A percentile compares a stretch with the other conserved stretches of the same genome.
These are phyloP conservation scores for Amanita exitialis DNA, from an alignment of 768 basidiomycete species.

Conservation along the genomic window DNA sequence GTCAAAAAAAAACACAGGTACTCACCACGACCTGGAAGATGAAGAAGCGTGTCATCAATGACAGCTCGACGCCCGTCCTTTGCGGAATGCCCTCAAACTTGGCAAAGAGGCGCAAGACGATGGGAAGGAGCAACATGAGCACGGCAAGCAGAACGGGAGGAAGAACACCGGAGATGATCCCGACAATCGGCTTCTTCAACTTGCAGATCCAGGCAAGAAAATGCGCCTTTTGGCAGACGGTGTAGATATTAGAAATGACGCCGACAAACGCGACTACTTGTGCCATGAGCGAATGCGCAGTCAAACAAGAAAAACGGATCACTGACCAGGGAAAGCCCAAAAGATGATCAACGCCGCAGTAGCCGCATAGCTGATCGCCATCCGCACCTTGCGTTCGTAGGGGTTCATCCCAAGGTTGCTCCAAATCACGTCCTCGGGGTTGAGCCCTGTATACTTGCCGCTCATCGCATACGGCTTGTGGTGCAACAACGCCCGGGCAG, in stretches of 20 bases:
- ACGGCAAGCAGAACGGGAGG: slow-evolving; percentile 84
- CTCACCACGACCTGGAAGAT: slow-evolving; percentile 85
- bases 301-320: neutral
- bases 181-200: slow-evolving; percentile 54
- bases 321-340: slow-evolving; percentile 77
- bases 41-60: slow-evolving; percentile 88
- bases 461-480: slow-evolving; percentile 81
- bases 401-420: slow-evolving; percentile 81
- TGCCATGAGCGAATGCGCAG: neutral
- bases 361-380: slow-evolving; percentile 56
- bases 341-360: slow-evolving; percentile 77
- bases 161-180: slow-evolving; percentile 80
- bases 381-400: slow-evolving; percentile 67
- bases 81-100: slow-evolving; percentile 88
- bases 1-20: slow-evolving; percentile 10
- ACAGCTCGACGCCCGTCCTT: slow-evolving; percentile 73
- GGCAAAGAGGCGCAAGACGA: slow-evolving; percentile 71
- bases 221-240: slow-evolving; percentile 47
- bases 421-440: slow-evolving; percentile 90
- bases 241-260: slow-evolving; percentile 69
- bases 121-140: slow-evolving; percentile 81
- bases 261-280: slow-evolving; percentile 72
- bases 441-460: slow-evolving; percentile 67
- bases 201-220: slow-evolving; percentile 85
- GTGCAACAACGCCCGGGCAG: slow-evolving; percentile 63